phyloP scores from a whole-genome alignment of 1,284 basidiomycete genomes.

The Meripilus lineatus region DNA sequence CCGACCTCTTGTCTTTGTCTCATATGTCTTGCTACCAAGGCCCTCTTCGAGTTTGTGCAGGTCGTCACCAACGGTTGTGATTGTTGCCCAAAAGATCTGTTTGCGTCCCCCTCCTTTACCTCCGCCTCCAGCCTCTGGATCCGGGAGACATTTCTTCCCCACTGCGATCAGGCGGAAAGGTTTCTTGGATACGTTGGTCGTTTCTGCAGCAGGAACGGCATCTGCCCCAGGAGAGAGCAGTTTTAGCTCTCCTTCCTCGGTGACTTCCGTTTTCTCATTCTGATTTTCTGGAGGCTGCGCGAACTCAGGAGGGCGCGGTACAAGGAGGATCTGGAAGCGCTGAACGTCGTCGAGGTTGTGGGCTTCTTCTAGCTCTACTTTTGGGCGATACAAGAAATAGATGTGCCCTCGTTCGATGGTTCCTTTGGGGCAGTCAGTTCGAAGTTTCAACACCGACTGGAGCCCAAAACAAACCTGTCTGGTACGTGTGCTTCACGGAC shows the following conservation, averaged over 20 bases:
- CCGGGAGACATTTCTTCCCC: constrained; percentile 61
- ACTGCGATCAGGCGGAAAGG: constrained; percentile 52
- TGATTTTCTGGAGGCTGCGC: constrained; percentile 13
- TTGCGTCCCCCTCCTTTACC: constrained; percentile 37
- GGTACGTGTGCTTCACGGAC: constrained; percentile 11
- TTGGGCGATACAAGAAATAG: constrained; percentile 67
- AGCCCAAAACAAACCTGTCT: constrained; percentile 20
- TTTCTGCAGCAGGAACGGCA: constrained; percentile 40
- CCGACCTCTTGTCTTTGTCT: constrained; percentile 57
- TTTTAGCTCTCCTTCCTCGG: constrained; percentile 33
- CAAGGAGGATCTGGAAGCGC: constrained; percentile 58
- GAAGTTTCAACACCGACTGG: neutral
- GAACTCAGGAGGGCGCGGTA: constrained; percentile 48
- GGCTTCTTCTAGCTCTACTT: constrained; percentile 51
- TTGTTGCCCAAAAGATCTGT: constrained; percentile 52
- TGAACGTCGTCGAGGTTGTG: constrained; percentile 55
- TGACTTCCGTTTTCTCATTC: constrained; percentile 16
- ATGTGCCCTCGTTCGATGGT: constrained; percentile 56
- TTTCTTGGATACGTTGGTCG: constrained; percentile 33
- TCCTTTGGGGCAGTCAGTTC: constrained; percentile 26
- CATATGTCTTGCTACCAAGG: constrained; percentile 49
- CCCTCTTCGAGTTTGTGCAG: constrained; percentile 44
- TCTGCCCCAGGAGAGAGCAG: constrained; percentile 40
- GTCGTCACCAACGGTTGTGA: constrained; percentile 49
- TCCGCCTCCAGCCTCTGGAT: constrained; percentile 34